Evolutionary conservation across 1,284 basidiomycete species (phyloP), one percentile per base, ranked within the genome.

Genomic region (Ceratobasidium sp.): DNA sequence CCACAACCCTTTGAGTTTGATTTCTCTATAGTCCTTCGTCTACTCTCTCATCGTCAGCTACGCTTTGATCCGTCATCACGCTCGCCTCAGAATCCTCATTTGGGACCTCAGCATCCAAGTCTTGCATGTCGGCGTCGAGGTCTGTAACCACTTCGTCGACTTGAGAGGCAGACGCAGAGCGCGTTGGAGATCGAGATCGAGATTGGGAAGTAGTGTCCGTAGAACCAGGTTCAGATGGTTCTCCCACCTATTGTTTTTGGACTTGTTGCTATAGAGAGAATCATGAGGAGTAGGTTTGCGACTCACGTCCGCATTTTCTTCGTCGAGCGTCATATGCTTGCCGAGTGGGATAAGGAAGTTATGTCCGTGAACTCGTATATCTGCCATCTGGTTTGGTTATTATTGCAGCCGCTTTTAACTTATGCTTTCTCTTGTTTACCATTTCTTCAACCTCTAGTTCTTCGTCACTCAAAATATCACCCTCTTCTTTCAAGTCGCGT

Each of bases 391-490:
- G 33, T 1, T 68, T 26, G 62, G 67, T 66, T 62, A 42, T 38
- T 50, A 59, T 13, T 26, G 66, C 59, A 15, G 54, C 15, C 15
- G 12, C 20, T 9, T 17, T 59, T 46, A 12, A 59, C 33, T 33
- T n/a, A 15, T 5, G 10, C 57, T 15, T 28, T 33, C 9, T 23
- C 40, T 13, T 33, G 33, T 84, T 80, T 82, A 92, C 93, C 81
- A 90, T 86, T 68, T 92, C 91, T 75, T 94, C 93, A 13, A 94
- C 83, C 80, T 94, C 92, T 64, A 89, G 90, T 83, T 96, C 95
- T 83, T 95, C 93, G 78, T 95, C 94, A 80, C 92, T 95, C 78
- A 96, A 85, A 79, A 95, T 94, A 54, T 94, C 94, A 86, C 94
- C 92, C 83, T 96, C 94, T 76, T 90, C 89, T 81, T 91, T 89